A percentile compares a stretch with the other conserved stretches of the same genome.
These are phyloP conservation scores for Mycena latifolia DNA, from an alignment of 768 basidiomycete genomes.

Conservation along the genomic window DNA sequence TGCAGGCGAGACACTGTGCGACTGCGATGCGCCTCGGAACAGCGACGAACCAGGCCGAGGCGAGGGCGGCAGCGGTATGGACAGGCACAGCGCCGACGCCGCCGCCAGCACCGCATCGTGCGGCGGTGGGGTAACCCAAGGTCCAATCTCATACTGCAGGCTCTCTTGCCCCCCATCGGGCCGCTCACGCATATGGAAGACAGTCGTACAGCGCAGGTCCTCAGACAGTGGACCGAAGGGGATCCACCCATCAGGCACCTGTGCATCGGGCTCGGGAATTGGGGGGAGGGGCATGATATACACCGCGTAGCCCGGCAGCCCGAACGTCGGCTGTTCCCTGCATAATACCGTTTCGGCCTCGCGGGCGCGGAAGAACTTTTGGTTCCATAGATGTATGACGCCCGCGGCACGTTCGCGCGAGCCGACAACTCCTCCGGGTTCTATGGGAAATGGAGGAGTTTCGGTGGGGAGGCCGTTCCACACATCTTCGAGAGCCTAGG, in stretches of 20 bases:
- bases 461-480: conserved; percentile 2
- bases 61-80: conserved; percentile 15
- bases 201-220: conserved; percentile 1
- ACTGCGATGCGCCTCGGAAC: too few species aligned
- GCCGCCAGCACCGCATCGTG: background rate
- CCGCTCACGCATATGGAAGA: conserved; percentile 9
- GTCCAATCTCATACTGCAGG: background rate
- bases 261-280: background rate
- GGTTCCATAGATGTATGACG: conserved; percentile 23
- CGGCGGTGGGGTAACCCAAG: background rate
- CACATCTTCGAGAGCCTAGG: conserved; percentile 8
- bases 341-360: conserved; percentile 18
- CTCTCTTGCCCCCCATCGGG: background rate
- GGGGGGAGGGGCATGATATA: conserved; percentile 7
- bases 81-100: background rate
- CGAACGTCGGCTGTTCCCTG: background rate
- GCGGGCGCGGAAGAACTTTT: conserved; percentile 16
- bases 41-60: background rate
- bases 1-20: too few species aligned
- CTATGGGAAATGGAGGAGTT: background rate
- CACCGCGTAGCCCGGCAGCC: conserved; percentile 7
- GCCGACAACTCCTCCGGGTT: background rate
- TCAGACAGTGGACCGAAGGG: background rate
- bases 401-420: conserved; percentile 13
- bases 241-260: too few species aligned